phyloP scores from a whole-genome alignment of 2,329 filamentous ascomycete species.

The Dactylonectria estremocensis region DNA sequence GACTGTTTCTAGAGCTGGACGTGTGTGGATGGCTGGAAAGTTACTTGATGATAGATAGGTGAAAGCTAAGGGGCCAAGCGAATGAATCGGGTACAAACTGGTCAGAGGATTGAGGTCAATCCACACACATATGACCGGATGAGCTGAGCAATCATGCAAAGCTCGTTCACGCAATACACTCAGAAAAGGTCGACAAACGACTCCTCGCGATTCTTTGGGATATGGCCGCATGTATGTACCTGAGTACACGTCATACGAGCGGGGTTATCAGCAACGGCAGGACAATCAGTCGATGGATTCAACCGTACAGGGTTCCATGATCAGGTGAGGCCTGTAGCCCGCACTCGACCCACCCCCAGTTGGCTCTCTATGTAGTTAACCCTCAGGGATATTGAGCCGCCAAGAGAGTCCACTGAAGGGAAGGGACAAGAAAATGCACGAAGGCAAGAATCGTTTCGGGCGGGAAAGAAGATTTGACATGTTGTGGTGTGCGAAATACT shows the following conservation, averaged over 20 bases:
- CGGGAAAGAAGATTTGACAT: neutral
- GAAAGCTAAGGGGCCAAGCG: neutral
- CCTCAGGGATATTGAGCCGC: neutral
- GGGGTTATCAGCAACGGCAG: conserved; percentile 18
- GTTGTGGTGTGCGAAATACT: neutral
- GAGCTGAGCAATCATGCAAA: conserved; percentile 10
- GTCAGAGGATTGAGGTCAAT: conserved; percentile 1
- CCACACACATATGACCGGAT: conserved; percentile 9
- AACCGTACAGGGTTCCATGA: conserved; percentile 2
- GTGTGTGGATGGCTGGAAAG: neutral
- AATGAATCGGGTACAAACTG: neutral
- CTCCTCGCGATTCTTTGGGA: conserved; percentile 2
- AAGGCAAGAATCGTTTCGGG: neutral
- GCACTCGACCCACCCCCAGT: conserved; percentile 1
- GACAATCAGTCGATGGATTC: conserved; percentile 13
- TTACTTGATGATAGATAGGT: neutral
- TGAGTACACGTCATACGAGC: conserved; percentile 31
- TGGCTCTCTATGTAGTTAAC: neutral
- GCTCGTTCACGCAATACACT: neutral
- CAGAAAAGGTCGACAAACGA: conserved; percentile 3
- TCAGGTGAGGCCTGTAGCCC: conserved; percentile 17
- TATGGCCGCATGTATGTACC: conserved; percentile 5
- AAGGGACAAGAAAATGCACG: neutral
- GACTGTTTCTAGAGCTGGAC: neutral
- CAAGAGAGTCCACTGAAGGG: neutral